Evolutionary conservation across 768 basidiomycete genomes (phyloP).

Genomic region (Boletus bicolor): DNA sequence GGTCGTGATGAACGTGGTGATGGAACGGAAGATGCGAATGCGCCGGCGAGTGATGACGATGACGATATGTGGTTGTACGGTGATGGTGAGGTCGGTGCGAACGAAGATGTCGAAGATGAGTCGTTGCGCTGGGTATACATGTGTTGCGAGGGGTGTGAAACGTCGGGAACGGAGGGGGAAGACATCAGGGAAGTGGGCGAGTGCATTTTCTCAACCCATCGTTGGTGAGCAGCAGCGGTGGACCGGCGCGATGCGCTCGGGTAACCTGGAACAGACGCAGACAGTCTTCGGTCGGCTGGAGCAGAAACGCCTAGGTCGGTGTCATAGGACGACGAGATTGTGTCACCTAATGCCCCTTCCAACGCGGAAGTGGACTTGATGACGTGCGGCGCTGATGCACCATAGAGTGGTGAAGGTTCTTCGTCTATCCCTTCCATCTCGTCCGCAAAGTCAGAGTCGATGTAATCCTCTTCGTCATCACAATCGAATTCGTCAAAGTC

Average conservation of each 20-base stretch:
- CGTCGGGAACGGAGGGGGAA: slow-evolving; percentile 2
- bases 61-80: slow-evolving; percentile 19
- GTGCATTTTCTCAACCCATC: slow-evolving; percentile 17
- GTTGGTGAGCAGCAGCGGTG: slow-evolving; percentile 8
- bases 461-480: slow-evolving; percentile 31
- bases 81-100: slow-evolving; percentile 19
- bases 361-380: slow-evolving; percentile 33
- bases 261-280: slow-evolving; percentile 33
- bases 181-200: slow-evolving; percentile 8
- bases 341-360: slow-evolving; percentile 31
- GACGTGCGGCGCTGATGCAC: slow-evolving; percentile 20
- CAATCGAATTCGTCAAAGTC: slow-evolving; percentile 33
- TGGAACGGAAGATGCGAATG: slow-evolving; percentile 19
- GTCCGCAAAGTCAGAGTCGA: slow-evolving; percentile 33
- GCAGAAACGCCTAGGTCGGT: slow-evolving; percentile 2
- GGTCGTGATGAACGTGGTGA: slow-evolving; percentile 15
- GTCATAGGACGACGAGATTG: slow-evolving; percentile 12
- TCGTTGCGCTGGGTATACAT: slow-evolving; percentile 24
- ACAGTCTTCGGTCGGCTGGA: slow-evolving; percentile 29
- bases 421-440: slow-evolving; percentile 33
- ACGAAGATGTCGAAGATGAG: slow-evolving; percentile 16
- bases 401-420: slow-evolving; percentile 18
- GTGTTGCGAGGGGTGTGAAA: slow-evolving; percentile 20
- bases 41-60: slow-evolving; percentile 29
- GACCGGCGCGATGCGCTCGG: slow-evolving; percentile 23